Conservation (phyloP, 345 rosid species). For the Moringa oleifera region DNA sequence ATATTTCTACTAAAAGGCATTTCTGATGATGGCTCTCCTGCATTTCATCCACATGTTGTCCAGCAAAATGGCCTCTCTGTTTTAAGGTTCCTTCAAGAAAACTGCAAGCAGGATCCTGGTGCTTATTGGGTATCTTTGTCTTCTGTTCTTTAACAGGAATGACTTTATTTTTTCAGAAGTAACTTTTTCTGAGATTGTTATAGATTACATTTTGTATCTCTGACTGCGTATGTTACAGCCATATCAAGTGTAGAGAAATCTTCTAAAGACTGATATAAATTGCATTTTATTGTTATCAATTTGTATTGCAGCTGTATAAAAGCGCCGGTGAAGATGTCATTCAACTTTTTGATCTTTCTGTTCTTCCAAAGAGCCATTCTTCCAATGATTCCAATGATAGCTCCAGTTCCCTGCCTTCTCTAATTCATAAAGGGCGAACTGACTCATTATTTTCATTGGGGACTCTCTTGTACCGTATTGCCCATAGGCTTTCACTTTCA, state of each 20-base stretch:
- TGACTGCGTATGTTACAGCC: background rate
- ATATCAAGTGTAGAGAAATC: slow-evolving; percentile 1
- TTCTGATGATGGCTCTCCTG: slow-evolving; percentile 92
- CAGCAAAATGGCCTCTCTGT: slow-evolving; percentile 94
- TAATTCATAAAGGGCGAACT: slow-evolving; percentile 54
- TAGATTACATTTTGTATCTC: slow-evolving; percentile 9
- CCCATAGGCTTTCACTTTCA: slow-evolving; percentile 86
- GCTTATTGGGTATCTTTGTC: slow-evolving; percentile 73
- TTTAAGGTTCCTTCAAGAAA: slow-evolving; percentile 86
- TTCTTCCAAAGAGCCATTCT: slow-evolving; percentile 62
- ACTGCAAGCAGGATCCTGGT: slow-evolving; percentile 97
- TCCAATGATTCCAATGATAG: slow-evolving; percentile 44
- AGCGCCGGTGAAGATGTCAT: slow-evolving; percentile 89
- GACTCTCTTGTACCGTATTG: slow-evolving; percentile 86
- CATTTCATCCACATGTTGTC: slow-evolving; percentile 92
- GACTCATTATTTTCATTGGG: slow-evolving; percentile 81
- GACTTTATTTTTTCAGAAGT: background rate
- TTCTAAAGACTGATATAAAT: too few species aligned
- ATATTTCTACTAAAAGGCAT: slow-evolving; percentile 81
- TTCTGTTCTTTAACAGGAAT: slow-evolving; percentile 6
- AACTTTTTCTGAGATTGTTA: slow-evolving; percentile 3
- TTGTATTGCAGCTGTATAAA: slow-evolving; percentile 77
- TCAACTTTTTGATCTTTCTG: slow-evolving; percentile 90
- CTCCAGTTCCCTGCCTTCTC: slow-evolving; percentile 53
- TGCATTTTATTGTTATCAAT: too few species aligned